These are phyloP conservation scores for Deinandra increscens DNA, from an alignment of 129 eudicot genomes.

Conservation along the genomic window DNA sequence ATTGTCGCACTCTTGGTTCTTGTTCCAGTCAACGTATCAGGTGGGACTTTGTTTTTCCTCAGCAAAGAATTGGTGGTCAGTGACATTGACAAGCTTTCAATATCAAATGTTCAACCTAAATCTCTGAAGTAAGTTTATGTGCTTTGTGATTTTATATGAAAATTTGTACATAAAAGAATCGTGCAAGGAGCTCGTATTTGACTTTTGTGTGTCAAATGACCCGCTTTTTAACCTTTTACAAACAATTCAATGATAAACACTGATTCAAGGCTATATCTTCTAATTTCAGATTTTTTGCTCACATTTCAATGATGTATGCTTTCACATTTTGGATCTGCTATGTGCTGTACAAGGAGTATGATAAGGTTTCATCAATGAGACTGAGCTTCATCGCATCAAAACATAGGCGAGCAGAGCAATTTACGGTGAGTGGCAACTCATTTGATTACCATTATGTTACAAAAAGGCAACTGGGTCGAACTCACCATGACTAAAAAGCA, in stretches of 20 bases:
- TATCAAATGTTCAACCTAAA: slow-evolving; percentile 85
- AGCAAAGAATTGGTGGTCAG: slow-evolving; percentile 75
- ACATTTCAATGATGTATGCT: slow-evolving; percentile 71
- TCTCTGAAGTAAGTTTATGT: slow-evolving; percentile 64
- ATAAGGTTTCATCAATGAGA: slow-evolving; percentile 77
- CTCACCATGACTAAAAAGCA: not conserved
- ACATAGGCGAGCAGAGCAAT: slow-evolving; percentile 81
- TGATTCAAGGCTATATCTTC: not conserved
- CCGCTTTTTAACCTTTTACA: not conserved
- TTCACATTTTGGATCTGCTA: slow-evolving; percentile 93
- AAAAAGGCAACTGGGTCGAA: slow-evolving; percentile 4
- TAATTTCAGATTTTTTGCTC: slow-evolving; percentile 76
- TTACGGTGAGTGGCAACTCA: slow-evolving; percentile 59
- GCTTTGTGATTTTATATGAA: slow-evolving; percentile 14
- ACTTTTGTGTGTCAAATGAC: slow-evolving; percentile 16
- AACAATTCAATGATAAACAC: not conserved
- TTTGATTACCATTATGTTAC: slow-evolving; percentile 2
- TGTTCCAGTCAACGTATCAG: slow-evolving; percentile 82
- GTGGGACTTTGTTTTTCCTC: slow-evolving; percentile 73
- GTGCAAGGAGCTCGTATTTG: slow-evolving; percentile 2
- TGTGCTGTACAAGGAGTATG: slow-evolving; percentile 94
- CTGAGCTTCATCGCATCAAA: slow-evolving; percentile 80
- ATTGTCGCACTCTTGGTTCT: slow-evolving; percentile 66
- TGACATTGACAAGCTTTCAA: slow-evolving; percentile 91
- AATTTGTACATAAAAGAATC: not conserved